A percentile compares a stretch with the other conserved stretches of the same genome.
Conservation (phyloP, 2,329 filamentous ascomycete genomes). For the Stagonosporopsis rhizophila region DNA sequence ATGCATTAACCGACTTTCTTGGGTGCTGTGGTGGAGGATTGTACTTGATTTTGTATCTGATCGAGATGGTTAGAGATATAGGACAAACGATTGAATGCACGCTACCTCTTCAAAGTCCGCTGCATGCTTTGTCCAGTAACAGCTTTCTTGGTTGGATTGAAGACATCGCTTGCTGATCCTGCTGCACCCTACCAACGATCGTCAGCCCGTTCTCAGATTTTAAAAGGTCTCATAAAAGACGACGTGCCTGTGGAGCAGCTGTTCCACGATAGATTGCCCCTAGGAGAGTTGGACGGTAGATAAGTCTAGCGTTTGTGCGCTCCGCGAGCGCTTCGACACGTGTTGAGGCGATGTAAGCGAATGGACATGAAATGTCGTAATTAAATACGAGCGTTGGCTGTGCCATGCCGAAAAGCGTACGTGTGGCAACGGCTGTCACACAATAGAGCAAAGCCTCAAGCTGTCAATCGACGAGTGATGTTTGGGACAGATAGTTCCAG, state of each 20-base stretch:
- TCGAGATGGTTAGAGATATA: not conserved
- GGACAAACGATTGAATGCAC: not conserved
- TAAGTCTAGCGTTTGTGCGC: constrained; percentile 34
- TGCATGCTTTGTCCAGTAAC: constrained; percentile 39
- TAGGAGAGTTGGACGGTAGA: constrained; percentile 42
- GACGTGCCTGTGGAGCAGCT: constrained; percentile 37
- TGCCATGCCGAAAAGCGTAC: not conserved
- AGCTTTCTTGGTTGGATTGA: constrained; percentile 44
- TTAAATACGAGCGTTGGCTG: constrained; percentile 11
- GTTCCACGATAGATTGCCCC: constrained; percentile 48
- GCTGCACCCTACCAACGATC: constrained; percentile 30
- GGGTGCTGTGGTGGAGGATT: constrained; percentile 44
- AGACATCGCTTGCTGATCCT: constrained; percentile 46
- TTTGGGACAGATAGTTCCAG: not conserved
- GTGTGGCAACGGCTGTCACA: not conserved
- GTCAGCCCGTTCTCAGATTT: not conserved
- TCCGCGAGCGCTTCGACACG: constrained; percentile 39
- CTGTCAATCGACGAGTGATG: not conserved
- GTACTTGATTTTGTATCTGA: constrained; percentile 36
- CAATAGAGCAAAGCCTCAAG: not conserved
- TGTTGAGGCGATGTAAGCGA: constrained; percentile 49
- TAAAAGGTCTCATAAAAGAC: not conserved
- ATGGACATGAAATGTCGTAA: constrained; percentile 45
- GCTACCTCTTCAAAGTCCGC: constrained; percentile 33
- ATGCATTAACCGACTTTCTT: constrained; percentile 43